Percentiles rank a stretch among this genome's conserved stretches.
Evolutionary conservation across 1,284 basidiomycete species (phyloP).

Genomic region (Exobasidium rhododendri): DNA sequence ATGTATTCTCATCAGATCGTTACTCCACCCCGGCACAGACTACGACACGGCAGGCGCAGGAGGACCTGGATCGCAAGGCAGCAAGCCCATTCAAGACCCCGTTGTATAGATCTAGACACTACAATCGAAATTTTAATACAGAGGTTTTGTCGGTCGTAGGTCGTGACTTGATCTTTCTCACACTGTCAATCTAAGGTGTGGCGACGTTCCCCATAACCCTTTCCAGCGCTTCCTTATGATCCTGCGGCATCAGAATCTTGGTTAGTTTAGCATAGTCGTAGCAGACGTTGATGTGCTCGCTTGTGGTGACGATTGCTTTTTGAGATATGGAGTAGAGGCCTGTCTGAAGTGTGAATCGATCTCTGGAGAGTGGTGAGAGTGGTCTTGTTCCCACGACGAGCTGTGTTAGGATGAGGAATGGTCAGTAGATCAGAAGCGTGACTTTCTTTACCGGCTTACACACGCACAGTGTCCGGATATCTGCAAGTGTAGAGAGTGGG

Average conservation of each 20-base stretch:
- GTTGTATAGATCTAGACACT: constrained; percentile 17
- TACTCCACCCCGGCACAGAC: constrained; percentile 17
- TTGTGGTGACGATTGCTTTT: constrained; percentile 15
- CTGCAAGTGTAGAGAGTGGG: constrained; percentile 5
- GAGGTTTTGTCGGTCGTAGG: too few relatives aligned
- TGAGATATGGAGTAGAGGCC: constrained; percentile 10
- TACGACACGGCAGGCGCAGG: constrained; percentile 32
- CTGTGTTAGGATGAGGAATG: neutral
- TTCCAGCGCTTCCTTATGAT: constrained; percentile 14
- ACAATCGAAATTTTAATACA: neutral
- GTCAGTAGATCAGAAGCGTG: neutral
- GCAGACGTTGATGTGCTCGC: neutral
- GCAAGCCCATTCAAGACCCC: constrained; percentile 37
- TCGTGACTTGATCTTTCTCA: too few relatives aligned
- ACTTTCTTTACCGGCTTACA: neutral
- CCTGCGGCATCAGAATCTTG: constrained; percentile 12
- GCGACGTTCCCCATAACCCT: neutral
- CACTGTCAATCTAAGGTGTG: neutral
- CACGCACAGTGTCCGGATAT: constrained; percentile 20
- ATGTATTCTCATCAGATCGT: neutral
- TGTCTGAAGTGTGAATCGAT: constrained; percentile 14
- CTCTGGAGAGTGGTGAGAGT: constrained; percentile 11
- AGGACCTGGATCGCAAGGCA: constrained; percentile 32
- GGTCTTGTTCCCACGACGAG: constrained; percentile 11
- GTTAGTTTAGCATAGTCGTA: constrained; percentile 9